phyloP scores from a whole-genome alignment of 805 yeast species.

The Hanseniaspora vineae region DNA sequence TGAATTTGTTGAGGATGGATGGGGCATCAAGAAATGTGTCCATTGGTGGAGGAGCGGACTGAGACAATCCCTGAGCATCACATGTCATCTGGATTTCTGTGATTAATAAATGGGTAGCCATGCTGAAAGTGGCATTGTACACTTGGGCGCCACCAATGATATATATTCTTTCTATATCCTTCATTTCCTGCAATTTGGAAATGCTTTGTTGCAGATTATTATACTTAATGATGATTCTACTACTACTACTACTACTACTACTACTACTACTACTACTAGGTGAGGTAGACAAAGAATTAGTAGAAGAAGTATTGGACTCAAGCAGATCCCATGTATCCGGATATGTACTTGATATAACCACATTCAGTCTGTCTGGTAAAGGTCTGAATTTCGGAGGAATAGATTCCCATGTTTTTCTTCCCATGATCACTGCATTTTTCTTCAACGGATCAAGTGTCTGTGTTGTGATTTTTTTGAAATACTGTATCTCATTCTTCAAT shows the following conservation, averaged over 20 bases:
- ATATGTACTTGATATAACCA: constrained; percentile 49
- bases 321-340: constrained; percentile 2
- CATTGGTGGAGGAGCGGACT: constrained; percentile 27
- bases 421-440: constrained; percentile 82
- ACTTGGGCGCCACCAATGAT: constrained; percentile 91
- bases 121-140: constrained; percentile 40
- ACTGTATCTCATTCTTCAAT: constrained; percentile 70
- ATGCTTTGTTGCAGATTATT: constrained; percentile 36
- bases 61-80: too few species aligned
- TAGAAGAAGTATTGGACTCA: too few species aligned
- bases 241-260: too few species aligned
- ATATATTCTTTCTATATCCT: constrained; percentile 45
- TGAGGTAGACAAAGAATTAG: too few species aligned
- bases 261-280: too few species aligned
- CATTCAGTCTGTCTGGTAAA: constrained; percentile 58
- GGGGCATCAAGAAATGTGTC: constrained; percentile 54
- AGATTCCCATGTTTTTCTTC: constrained; percentile 91
- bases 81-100: constrained; percentile 49
- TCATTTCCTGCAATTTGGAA: constrained; percentile 17
- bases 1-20: constrained; percentile 3
- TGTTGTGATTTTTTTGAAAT: constrained; percentile 64
- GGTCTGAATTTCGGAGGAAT: constrained; percentile 82
- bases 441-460: constrained; percentile 22
- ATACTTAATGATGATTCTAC: constrained; percentile 16
- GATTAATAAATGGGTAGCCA: constrained; percentile 44